Evolutionary conservation across 805 yeast species (phyloP), one percentile per base, ranked within the genome.

Genomic region (Scheffersomyces spartinae): DNA sequence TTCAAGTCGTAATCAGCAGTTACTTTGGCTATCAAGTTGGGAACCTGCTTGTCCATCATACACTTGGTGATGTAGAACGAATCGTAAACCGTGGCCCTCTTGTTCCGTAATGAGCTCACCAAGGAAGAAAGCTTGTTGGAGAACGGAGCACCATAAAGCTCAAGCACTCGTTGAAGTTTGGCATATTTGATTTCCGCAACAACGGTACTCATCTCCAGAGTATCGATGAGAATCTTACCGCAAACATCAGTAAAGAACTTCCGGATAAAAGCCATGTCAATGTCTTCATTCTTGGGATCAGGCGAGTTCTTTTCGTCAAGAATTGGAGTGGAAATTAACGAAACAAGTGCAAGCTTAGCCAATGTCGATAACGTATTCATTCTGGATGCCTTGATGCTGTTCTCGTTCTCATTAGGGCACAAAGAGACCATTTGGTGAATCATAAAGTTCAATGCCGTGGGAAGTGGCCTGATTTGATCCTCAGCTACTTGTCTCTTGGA

Each of bases 381-480:
- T 30, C 34, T n/a, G n/a, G n/a, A n/a, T n/a, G n/a, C n/a, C n/a
- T n/a, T n/a, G n/a, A n/a, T n/a, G n/a, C n/a, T n/a, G n/a, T n/a
- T n/a, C n/a, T n/a, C n/a, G n/a, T n/a, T n/a, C n/a, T n/a, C n/a
- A n/a, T n/a, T n/a, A n/a, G n/a, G n/a, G n/a, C n/a, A n/a, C n/a
- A n/a, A n/a, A 17, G 79, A 73, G 3, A 85, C 48, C 25, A 86
- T 60, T 40, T 79, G 85, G 43, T 82, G 85, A 10, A 85, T 49
- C 31, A 85, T 64, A 37, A 81, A 71, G 43, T 84, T 82, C 33
- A 86, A 49, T 1, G 88, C 75, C 0, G 93, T 78, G 0, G 83
- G 62, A 15, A 88, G 63, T 2, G 94, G 93, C 40, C 75, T 82
- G 9, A 63, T 53, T 3, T 53, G 42, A 9, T 55, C 68, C 2